phyloP scores from a whole-genome alignment of 192 early-diverging fungal species.

The Umbelopsis vinacea region DNA sequence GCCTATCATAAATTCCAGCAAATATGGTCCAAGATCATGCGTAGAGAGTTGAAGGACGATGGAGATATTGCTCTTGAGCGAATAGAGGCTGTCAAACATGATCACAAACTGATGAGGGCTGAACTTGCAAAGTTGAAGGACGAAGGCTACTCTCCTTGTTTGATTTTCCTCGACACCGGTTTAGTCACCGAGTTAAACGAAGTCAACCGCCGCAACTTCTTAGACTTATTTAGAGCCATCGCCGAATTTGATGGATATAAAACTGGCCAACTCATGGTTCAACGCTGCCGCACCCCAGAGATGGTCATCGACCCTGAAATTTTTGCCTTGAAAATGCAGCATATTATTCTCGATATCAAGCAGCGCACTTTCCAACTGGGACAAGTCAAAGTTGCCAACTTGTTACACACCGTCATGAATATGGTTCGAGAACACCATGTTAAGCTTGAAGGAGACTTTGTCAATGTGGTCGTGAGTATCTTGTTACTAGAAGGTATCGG shows the following conservation, averaged over 20 bases:
- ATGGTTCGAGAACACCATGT: slow-evolving; percentile 94
- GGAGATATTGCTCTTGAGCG: slow-evolving; percentile 46
- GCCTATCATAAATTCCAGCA: slow-evolving; percentile 56
- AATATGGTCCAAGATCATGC: slow-evolving; percentile 34
- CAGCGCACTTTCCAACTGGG: slow-evolving; percentile 75
- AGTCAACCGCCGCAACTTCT: slow-evolving; percentile 80
- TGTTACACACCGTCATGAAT: slow-evolving; percentile 79
- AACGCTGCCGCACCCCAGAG: slow-evolving; percentile 77
- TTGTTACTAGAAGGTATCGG: slow-evolving; percentile 96
- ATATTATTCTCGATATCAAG: slow-evolving; percentile 74
- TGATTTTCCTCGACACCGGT: slow-evolving; percentile 92
- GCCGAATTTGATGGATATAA: slow-evolving; percentile 84
- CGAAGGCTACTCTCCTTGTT: slow-evolving; percentile 73
- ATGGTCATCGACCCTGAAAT: slow-evolving; percentile 72
- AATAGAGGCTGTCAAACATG: slow-evolving; percentile 36
- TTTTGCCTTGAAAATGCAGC: slow-evolving; percentile 83
- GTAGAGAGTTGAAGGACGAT: slow-evolving; percentile 37
- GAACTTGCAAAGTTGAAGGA: slow-evolving; percentile 58
- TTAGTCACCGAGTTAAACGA: slow-evolving; percentile 80
- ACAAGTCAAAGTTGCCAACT: slow-evolving; percentile 78
- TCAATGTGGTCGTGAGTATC: slow-evolving; percentile 90
- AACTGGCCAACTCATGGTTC: slow-evolving; percentile 87
- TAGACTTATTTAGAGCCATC: slow-evolving; percentile 89
- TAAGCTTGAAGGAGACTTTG: slow-evolving; percentile 93
- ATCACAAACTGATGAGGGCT: slow-evolving; percentile 46